These are phyloP conservation scores for Paxillus ammoniavirescens DNA, from an alignment of 768 basidiomycete species.

Conservation along the genomic window DNA sequence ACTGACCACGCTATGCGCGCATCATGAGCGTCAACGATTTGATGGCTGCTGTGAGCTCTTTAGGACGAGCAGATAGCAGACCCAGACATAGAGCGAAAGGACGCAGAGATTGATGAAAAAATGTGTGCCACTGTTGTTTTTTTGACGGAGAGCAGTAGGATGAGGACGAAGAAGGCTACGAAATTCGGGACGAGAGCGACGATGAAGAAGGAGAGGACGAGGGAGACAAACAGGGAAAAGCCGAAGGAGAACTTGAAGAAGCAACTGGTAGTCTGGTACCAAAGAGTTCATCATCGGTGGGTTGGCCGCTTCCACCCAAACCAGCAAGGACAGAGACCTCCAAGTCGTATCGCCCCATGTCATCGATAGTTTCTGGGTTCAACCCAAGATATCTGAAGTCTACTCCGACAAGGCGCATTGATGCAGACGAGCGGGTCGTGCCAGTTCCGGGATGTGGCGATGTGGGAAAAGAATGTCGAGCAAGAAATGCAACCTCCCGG, in stretches of 20 bases:
- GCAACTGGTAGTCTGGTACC: conserved; percentile 49
- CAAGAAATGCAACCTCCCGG: conserved; percentile 97
- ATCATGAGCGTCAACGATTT: conserved; percentile 29
- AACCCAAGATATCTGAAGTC: conserved; percentile 85
- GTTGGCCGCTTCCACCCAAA: conserved; percentile 46
- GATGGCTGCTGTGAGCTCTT: conserved; percentile 18
- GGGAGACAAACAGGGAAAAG: conserved; percentile 41
- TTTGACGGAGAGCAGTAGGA: conserved; percentile 96
- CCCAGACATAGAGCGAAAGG: conserved; percentile 77
- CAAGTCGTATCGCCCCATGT: conserved; percentile 76
- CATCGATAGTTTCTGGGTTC: conserved; percentile 98
- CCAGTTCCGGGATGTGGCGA: conserved; percentile 98
- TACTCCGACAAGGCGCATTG: conserved; percentile 89
- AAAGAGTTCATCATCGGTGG: conserved; percentile 82
- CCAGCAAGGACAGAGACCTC: conserved; percentile 61
- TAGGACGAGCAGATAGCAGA: conserved; percentile 79
- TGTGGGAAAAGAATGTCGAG: conserved; percentile 99
- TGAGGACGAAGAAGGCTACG: conserved; percentile 86
- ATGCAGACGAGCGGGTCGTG: conserved; percentile 84
- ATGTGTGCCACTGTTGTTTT: conserved; percentile 95
- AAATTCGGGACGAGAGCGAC: conserved; percentile 80
- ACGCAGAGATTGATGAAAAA: conserved; percentile 92
- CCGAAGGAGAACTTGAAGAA: conserved; percentile 44
- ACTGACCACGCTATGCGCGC: conserved; percentile 39
- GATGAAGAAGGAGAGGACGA: conserved; percentile 63